Percentiles rank a stretch among this genome's conserved stretches.
phyloP scores from a whole-genome alignment of 495 filamentous ascomycete genomes.

The Endocarpon pusillum region DNA sequence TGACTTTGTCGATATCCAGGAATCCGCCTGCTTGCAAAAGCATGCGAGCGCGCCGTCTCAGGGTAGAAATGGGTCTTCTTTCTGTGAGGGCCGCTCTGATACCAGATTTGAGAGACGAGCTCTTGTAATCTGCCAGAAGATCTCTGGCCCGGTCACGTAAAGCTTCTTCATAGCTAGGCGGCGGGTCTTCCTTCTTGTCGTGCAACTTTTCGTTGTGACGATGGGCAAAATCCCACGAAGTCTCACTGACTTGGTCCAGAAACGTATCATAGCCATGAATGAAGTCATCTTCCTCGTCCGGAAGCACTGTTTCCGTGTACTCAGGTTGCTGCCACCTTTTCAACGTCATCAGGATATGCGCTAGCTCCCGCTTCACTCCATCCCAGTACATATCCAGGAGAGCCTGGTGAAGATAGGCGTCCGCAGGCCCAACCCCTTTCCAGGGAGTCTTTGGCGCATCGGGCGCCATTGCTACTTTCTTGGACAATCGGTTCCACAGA shows the following conservation, averaged over 20 bases:
- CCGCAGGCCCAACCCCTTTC: slow-evolving; percentile 5
- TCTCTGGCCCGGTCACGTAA: slow-evolving; percentile 1
- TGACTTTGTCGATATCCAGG: slow-evolving; percentile 24
- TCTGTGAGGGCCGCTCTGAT: not conserved
- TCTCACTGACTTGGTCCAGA: slow-evolving; percentile 16
- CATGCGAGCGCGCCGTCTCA: slow-evolving; percentile 8
- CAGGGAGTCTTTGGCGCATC: no score
- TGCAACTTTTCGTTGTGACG: slow-evolving; percentile 4
- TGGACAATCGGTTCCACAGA: no score
- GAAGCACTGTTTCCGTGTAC: slow-evolving; percentile 4
- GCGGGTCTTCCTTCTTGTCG: not conserved
- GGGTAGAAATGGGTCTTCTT: slow-evolving; percentile 2
- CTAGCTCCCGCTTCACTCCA: slow-evolving; percentile 13
- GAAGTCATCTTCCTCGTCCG: slow-evolving; percentile 9
- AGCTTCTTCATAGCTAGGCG: not conserved
- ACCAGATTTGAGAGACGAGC: not conserved
- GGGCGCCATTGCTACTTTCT: no score
- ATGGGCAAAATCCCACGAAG: slow-evolving; percentile 12
- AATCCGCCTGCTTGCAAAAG: slow-evolving; percentile 15
- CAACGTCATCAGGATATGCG: slow-evolving; percentile 13
- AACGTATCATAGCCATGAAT: slow-evolving; percentile 20
- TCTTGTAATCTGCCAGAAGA: not conserved
- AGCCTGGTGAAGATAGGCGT: slow-evolving; percentile 8
- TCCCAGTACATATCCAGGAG: slow-evolving; percentile 18
- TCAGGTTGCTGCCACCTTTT: slow-evolving; percentile 11